A percentile compares a stretch with the other conserved stretches of the same genome.
Conservation (phyloP, 116 monocot species). For the Phalaenopsis hybrid region DNA sequence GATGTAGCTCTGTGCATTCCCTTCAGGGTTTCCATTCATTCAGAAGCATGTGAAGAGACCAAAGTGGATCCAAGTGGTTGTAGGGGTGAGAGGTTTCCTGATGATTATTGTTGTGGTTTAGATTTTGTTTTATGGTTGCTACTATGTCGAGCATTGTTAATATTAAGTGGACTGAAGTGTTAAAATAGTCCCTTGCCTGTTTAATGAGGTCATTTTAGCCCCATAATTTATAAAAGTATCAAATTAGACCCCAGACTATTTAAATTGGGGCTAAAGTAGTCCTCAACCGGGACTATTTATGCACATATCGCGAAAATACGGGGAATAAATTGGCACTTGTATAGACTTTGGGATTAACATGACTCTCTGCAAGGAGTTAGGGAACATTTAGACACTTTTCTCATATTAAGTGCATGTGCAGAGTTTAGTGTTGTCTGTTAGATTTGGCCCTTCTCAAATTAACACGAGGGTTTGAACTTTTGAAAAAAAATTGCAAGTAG, state of each 20-base stretch:
- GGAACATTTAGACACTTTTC: too few relatives aligned
- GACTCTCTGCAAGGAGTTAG: too few relatives aligned
- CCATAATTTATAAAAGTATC: too few relatives aligned
- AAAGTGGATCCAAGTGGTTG: constrained; percentile 49
- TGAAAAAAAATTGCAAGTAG: not conserved
- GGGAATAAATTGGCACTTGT: too few relatives aligned
- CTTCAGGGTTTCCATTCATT: constrained; percentile 62
- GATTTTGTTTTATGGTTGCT: not conserved
- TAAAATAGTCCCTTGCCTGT: too few relatives aligned
- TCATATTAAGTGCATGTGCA: not conserved
- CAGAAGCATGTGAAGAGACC: constrained; percentile 79
- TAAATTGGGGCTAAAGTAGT: too few relatives aligned
- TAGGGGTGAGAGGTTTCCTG: constrained; percentile 44
- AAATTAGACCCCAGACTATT: too few relatives aligned
- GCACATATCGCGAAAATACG: too few relatives aligned
- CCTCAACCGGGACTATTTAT: too few relatives aligned
- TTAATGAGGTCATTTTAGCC: too few relatives aligned
- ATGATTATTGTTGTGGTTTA: not conserved
- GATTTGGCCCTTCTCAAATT: not conserved
- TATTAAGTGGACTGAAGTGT: not conserved
- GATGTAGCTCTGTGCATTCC: not conserved
- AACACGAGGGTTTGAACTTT: not conserved
- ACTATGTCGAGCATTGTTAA: not conserved
- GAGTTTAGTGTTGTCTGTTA: not conserved
- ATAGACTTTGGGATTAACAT: too few relatives aligned